Evolutionary conservation across 2,329 filamentous ascomycete genomes (phyloP), one percentile per base, ranked within the genome.

Genomic region (Triangularia verruculosa): DNA sequence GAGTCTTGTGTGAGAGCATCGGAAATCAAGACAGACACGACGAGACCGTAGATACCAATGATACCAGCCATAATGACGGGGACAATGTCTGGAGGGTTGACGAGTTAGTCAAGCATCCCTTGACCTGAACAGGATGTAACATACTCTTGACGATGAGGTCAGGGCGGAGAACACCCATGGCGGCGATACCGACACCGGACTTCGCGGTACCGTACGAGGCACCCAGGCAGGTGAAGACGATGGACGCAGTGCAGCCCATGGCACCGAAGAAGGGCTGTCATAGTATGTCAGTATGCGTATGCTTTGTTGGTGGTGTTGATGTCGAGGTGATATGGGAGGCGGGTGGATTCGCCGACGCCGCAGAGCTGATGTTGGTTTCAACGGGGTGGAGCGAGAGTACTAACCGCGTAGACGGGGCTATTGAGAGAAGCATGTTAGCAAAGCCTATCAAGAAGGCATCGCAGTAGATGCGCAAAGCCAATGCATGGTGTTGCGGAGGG

Each of bases 61-160:
- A 99, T 99, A 98, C 95, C 95, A 85, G 95, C 95, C 95, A 99
- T 99, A 89, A 99, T 97, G 81, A 98, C 95, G 78, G 95, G 95
- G 70, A 98, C 94, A 79, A 98, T 97, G 86, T 97, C 94, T 98
- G n/a, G 34, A 71, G 9, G 57, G 17, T 25, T 1, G 4, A 8
- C 4, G 17, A 11, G 64, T 70, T 54, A 70, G 56, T 47, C 43
- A 39, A 28, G 12, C 27, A 32, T 58, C 34, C 17, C 17, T 59
- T 39, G 47, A n/a, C 51, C 12, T 53, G 51, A 20, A 9, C 4
- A n/a, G 25, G 28, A 15, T 13, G 54, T 59, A 61, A 67, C 93
- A 75, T 89, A 98, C 95, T 98, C 90, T 97, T 98, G 79, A 99
- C 94, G 79, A 98, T 97, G 80, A 98, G 83, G 79, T 99, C 95